A percentile compares a stretch with the other conserved stretches of the same genome.
These are phyloP conservation scores for Coniochaeta sp. DNA, from an alignment of 2,329 filamentous ascomycete species.

Conservation along the genomic window DNA sequence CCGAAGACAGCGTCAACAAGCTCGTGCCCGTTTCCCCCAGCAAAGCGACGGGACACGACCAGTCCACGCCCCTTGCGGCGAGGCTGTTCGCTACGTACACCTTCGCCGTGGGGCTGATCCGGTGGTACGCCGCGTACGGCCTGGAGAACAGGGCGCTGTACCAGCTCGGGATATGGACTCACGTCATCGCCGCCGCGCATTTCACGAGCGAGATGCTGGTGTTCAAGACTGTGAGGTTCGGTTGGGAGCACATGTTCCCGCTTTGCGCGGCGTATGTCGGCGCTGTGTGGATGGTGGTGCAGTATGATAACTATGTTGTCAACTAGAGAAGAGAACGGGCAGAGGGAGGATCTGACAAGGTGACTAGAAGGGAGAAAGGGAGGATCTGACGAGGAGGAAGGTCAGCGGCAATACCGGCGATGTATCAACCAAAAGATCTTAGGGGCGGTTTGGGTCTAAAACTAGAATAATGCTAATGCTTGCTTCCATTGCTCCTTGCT, in stretches of 20 bases:
- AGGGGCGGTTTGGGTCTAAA: background rate
- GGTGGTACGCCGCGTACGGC: conserved; percentile 79
- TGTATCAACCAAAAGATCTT: background rate
- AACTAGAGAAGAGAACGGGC: no score
- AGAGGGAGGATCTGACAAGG: no score
- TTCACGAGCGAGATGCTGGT: conserved; percentile 76
- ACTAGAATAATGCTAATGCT: background rate
- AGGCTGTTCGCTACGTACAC: conserved; percentile 88
- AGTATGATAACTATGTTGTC: conserved; percentile 64
- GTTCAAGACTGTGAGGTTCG: conserved; percentile 67
- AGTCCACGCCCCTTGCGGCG: conserved; percentile 67
- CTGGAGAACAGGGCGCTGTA: conserved; percentile 67
- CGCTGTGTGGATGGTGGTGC: conserved; percentile 56
- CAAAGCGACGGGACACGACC: conserved; percentile 45
- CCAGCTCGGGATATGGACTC: conserved; percentile 75
- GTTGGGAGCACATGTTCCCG: conserved; percentile 47
- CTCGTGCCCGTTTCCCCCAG: conserved; percentile 35
- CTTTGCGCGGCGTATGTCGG: conserved; percentile 37
- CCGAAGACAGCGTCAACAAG: conserved; percentile 47
- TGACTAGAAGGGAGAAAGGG: background rate
- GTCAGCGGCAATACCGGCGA: no score
- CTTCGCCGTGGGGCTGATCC: conserved; percentile 66
- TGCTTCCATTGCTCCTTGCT: background rate
- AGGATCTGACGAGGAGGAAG: background rate
- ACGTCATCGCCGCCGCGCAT: conserved; percentile 68